A percentile compares a stretch with the other conserved stretches of the same genome.
Evolutionary conservation across 768 basidiomycete species (phyloP).

Genomic region (Suillus spraguei): DNA sequence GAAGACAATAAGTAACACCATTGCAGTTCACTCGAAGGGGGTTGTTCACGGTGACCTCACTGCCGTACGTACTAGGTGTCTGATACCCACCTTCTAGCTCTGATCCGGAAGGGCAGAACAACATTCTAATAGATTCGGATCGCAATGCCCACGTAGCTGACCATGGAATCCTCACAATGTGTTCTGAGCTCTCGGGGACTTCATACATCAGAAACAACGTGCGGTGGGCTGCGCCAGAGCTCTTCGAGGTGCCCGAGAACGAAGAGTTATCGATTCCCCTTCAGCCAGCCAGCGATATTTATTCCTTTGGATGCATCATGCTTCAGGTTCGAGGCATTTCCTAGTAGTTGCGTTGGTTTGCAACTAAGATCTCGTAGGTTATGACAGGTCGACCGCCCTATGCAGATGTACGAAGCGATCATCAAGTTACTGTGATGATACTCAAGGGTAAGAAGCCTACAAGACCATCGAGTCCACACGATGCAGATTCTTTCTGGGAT

Average conservation of each 20-base stretch:
- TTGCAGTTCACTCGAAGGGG: constrained; percentile 18
- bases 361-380: constrained; percentile 13
- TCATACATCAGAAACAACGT: constrained; percentile 26
- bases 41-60: constrained; percentile 51
- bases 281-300: constrained; percentile 19
- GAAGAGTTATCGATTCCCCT: background rate
- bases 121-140: constrained; percentile 36
- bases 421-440: constrained; percentile 28
- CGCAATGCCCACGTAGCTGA: constrained; percentile 37
- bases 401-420: constrained; percentile 20
- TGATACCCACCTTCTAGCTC: background rate
- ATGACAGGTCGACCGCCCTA: constrained; percentile 31
- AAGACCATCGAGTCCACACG: constrained; percentile 16
- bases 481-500: constrained; percentile 25
- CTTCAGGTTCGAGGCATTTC: constrained; percentile 21
- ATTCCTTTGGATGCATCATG: constrained; percentile 34
- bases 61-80: constrained; percentile 32
- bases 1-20: background rate
- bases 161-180: constrained; percentile 38
- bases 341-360: background rate
- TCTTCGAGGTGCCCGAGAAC: constrained; percentile 34
- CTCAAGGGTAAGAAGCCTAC: constrained; percentile 14
- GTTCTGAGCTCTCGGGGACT: constrained; percentile 25
- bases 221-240: constrained; percentile 46
- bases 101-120: constrained; percentile 26